Conservation (phyloP, 768 basidiomycete species). For the Russula sp. region DNA sequence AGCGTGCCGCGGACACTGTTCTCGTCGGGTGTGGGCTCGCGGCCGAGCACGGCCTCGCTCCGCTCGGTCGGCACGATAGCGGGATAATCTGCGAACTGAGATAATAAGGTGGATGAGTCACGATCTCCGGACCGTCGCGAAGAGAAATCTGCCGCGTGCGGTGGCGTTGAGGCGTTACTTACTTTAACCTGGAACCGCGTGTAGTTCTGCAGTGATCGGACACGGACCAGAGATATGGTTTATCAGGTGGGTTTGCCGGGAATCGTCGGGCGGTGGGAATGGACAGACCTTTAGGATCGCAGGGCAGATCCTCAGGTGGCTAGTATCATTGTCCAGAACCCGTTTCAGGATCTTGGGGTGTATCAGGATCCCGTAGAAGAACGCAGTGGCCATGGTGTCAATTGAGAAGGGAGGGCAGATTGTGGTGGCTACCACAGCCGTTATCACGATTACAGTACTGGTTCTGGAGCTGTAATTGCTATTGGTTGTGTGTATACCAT, state of each 20-base stretch:
- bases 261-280: neutral
- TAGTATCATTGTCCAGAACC: conserved; percentile 66
- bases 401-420: neutral
- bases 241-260: neutral
- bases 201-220: conserved; percentile 47
- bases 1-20: conserved; percentile 71
- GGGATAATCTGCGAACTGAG: conserved; percentile 71
- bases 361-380: conserved; percentile 90
- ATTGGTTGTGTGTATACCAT: neutral
- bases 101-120: neutral
- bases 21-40: conserved; percentile 53
- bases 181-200: conserved; percentile 79
- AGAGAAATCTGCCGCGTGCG: no score
- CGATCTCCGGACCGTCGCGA: neutral
- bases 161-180: conserved; percentile 10
- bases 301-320: conserved; percentile 59
- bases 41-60: conserved; percentile 34
- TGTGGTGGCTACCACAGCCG: no score
- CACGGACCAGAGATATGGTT: neutral
- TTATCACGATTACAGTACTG: no score
- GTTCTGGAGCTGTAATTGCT: neutral
- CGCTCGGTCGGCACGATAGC: conserved; percentile 61
- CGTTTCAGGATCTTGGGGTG: conserved; percentile 76
- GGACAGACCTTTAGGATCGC: conserved; percentile 64
- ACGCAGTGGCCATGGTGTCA: conserved; percentile 42